phyloP scores from a whole-genome alignment of 495 filamentous ascomycete genomes.

The Sporormia fimetaria region DNA sequence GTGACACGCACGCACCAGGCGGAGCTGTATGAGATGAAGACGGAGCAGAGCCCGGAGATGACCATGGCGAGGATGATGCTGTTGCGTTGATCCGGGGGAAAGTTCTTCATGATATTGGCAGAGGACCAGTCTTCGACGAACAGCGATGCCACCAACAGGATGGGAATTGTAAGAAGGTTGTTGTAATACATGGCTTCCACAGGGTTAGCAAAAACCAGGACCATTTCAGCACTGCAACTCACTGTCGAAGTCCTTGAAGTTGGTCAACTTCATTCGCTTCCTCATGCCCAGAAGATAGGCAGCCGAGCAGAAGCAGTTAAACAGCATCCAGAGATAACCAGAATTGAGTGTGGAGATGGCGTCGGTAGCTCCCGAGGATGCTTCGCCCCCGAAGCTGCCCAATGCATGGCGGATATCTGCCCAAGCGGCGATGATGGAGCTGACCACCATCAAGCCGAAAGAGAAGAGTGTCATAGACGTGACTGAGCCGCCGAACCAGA shows the following conservation, averaged over 20 bases:
- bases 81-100: conserved; percentile 66
- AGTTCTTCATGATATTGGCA: conserved; percentile 74
- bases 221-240: conserved; percentile 35
- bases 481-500: conserved; percentile 97
- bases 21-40: conserved; percentile 97
- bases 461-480: conserved; percentile 80
- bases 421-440: conserved; percentile 92
- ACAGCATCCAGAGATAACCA: conserved; percentile 94
- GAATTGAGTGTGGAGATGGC: conserved; percentile 84
- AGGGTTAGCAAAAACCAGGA: background rate
- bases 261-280: conserved; percentile 98
- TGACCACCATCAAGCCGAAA: conserved; percentile 95
- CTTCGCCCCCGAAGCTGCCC: conserved; percentile 44
- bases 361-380: conserved; percentile 48
- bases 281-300: conserved; percentile 87
- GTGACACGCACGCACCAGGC: conserved; percentile 98
- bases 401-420: conserved; percentile 90
- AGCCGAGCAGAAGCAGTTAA: conserved; percentile 94
- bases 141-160: conserved; percentile 72
- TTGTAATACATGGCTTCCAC: conserved; percentile 96
- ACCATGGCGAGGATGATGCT: conserved; percentile 72
- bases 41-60: conserved; percentile 81
- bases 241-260: conserved; percentile 99
- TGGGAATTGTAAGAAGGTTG: conserved; percentile 93
- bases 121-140: conserved; percentile 86